Conservation (phyloP, 2,329 filamentous ascomycete species). For the Colletotrichum plurivorum region DNA sequence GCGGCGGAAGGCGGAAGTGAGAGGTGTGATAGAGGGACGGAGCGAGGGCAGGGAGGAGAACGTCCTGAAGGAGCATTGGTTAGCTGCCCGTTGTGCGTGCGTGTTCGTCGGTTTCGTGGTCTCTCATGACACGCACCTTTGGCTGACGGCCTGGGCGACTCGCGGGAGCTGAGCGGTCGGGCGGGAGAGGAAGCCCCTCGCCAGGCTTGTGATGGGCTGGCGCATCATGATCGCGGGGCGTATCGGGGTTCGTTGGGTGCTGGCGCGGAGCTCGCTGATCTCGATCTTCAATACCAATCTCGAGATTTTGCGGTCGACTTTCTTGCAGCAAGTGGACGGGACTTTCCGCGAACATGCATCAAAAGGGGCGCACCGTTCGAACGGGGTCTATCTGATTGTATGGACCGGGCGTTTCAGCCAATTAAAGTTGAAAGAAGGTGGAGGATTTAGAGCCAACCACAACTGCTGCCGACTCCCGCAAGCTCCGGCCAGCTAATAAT, state of each 20-base stretch:
- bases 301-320: constrained; percentile 36
- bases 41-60: constrained; percentile 66
- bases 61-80: constrained; percentile 50
- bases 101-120: not conserved
- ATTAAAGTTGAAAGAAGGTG: constrained; percentile 13
- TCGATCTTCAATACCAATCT: not conserved
- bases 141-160: constrained; percentile 12
- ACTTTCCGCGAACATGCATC: constrained; percentile 28
- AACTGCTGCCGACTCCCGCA: constrained; percentile 24
- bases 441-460: constrained; percentile 23
- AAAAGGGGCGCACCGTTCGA: constrained; percentile 2
- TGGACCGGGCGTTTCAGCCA: constrained; percentile 30
- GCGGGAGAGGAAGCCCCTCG: constrained; percentile 14
- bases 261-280: constrained; percentile 25
- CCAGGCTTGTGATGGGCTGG: constrained; percentile 31
- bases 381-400: constrained; percentile 11
- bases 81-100: not conserved
- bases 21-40: constrained; percentile 60
- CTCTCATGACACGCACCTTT: constrained; percentile 15
- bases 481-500: constrained; percentile 11
- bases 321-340: constrained; percentile 25
- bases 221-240: constrained; percentile 39
- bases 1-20: constrained; percentile 50
- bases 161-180: constrained; percentile 2
- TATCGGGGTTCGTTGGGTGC: constrained; percentile 2